Conservation (phyloP, 1,284 basidiomycete genomes). For the Ganoderma resinaceum region DNA sequence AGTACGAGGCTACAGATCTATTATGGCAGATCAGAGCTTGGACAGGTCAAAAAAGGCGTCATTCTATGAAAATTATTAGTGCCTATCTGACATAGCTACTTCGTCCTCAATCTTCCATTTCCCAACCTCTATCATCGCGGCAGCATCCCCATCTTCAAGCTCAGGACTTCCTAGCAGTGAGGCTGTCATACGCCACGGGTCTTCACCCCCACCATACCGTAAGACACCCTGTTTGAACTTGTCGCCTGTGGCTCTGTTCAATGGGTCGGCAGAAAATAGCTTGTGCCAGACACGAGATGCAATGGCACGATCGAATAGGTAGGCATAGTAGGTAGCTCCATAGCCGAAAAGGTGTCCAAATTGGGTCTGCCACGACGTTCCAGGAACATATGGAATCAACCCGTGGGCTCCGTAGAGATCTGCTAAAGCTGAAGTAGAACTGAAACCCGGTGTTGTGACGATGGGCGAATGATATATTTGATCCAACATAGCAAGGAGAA, state of each 20-base stretch:
- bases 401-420: slow-evolving; percentile 74
- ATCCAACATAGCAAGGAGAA: slow-evolving; percentile 89
- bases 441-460: slow-evolving; percentile 63
- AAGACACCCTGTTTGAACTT: slow-evolving; percentile 82
- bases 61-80: no score
- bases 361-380: slow-evolving; percentile 93
- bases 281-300: slow-evolving; percentile 89
- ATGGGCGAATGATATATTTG: slow-evolving; percentile 87
- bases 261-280: slow-evolving; percentile 73
- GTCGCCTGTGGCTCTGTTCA: slow-evolving; percentile 76
- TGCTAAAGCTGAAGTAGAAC: slow-evolving; percentile 75
- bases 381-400: slow-evolving; percentile 80
- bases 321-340: slow-evolving; percentile 97
- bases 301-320: slow-evolving; percentile 95
- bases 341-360: slow-evolving; percentile 97
- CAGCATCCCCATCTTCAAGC: slow-evolving; percentile 73
- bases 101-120: slow-evolving; percentile 85
- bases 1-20: no score
- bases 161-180: slow-evolving; percentile 70
- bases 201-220: slow-evolving; percentile 86
- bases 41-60: no score
- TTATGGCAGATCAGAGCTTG: no score
- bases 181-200: slow-evolving; percentile 96
- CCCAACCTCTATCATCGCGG: slow-evolving; percentile 91
- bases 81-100: slow-evolving; percentile 37